These are phyloP conservation scores for Akanthomyces lecanii DNA, from an alignment of 2,329 filamentous ascomycete species.

Conservation along the genomic window DNA sequence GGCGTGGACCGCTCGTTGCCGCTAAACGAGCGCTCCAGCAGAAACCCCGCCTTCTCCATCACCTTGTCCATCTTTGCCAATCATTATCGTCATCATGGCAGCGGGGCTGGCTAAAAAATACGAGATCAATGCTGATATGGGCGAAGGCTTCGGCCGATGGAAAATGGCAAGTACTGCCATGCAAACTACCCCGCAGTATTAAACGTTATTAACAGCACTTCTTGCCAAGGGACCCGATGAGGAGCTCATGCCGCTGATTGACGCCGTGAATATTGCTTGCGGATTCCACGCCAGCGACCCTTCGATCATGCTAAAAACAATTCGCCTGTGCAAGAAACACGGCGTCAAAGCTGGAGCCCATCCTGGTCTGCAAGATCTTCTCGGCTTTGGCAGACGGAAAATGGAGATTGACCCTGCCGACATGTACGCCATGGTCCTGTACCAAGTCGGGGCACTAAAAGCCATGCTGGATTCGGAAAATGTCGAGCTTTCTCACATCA, in stretches of 20 bases:
- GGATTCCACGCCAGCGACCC: constrained; percentile 59
- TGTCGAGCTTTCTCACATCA: constrained; percentile 56
- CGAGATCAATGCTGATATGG: constrained; percentile 48
- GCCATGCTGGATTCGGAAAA: constrained; percentile 55
- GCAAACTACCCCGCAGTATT: not conserved
- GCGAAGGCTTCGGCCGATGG: constrained; percentile 46
- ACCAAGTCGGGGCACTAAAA: constrained; percentile 60
- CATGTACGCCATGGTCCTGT: constrained; percentile 53
- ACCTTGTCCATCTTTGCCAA: too few species aligned
- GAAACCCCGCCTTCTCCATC: too few species aligned
- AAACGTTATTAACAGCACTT: not conserved
- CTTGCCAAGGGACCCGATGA: constrained; percentile 49
- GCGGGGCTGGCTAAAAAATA: not conserved
- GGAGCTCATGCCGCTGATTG: constrained; percentile 56
- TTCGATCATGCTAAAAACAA: constrained; percentile 59
- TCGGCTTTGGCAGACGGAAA: constrained; percentile 60
- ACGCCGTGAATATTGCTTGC: constrained; percentile 60
- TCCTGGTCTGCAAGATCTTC: constrained; percentile 60
- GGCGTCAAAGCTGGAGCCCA: constrained; percentile 57
- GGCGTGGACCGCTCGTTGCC: too few species aligned
- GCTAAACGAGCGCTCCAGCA: too few species aligned
- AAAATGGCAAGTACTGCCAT: constrained; percentile 29
- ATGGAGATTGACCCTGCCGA: constrained; percentile 57
- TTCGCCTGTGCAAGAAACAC: constrained; percentile 53
- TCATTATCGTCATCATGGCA: not conserved